A percentile compares a stretch with the other conserved stretches of the same genome.
Evolutionary conservation across 306 rosid species (phyloP).

Genomic region (Quercus berberidifolia): DNA sequence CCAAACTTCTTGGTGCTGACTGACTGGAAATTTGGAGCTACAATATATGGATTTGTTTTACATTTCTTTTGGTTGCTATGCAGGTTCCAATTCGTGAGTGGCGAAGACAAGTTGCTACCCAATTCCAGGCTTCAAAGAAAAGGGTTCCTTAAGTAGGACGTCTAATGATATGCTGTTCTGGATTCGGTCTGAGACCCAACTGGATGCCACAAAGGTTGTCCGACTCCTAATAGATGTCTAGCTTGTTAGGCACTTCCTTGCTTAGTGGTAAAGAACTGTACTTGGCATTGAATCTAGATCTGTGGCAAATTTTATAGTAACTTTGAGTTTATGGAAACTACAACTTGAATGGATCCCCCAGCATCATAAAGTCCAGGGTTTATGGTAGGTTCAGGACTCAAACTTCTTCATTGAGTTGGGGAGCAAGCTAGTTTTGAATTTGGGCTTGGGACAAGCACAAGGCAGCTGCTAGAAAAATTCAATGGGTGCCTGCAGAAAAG

Average conservation of each 20-base stretch:
- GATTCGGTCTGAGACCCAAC: background rate
- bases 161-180: background rate
- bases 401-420: too few relatives aligned
- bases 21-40: background rate
- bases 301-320: too few relatives aligned
- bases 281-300: too few relatives aligned
- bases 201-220: background rate
- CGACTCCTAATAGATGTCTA: background rate
- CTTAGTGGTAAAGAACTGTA: background rate
- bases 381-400: too few relatives aligned
- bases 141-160: slow-evolving; percentile 17
- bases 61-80: slow-evolving; percentile 13
- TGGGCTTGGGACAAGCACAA: too few relatives aligned
- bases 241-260: background rate
- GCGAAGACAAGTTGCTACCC: slow-evolving; percentile 69
- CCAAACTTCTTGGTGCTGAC: background rate
- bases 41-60: slow-evolving; percentile 2
- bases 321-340: too few relatives aligned
- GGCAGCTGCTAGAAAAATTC: too few relatives aligned
- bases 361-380: too few relatives aligned
- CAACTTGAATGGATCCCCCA: too few relatives aligned
- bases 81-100: slow-evolving; percentile 70
- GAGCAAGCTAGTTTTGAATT: too few relatives aligned
- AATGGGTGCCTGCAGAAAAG: too few relatives aligned
- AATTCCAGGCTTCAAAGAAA: slow-evolving; percentile 24